These are phyloP conservation scores for Suhomyces tanzawaensis DNA, from an alignment of 805 yeast genomes.

Conservation along the genomic window DNA sequence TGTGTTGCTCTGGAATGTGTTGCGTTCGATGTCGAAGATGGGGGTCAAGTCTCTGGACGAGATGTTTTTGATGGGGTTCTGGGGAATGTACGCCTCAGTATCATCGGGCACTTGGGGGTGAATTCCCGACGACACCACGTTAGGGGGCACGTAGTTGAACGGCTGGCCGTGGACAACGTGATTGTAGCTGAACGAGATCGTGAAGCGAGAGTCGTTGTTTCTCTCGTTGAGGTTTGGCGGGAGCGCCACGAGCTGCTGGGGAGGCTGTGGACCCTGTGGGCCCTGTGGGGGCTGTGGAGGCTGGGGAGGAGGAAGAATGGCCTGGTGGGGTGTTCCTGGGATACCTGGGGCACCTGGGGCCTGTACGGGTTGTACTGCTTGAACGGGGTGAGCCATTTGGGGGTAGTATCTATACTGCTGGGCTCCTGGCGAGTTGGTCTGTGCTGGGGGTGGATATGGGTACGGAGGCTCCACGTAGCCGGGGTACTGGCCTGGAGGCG, in stretches of 20 bases:
- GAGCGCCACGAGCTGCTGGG: background rate
- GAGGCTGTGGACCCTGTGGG: background rate
- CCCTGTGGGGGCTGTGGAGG: background rate
- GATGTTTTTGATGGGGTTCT: conserved; percentile 5
- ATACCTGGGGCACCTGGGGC: background rate
- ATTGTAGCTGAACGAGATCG: background rate
- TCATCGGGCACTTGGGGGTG: background rate
- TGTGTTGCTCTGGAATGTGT: background rate
- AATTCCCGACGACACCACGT: background rate
- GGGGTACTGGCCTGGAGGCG: background rate
- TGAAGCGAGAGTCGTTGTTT: background rate
- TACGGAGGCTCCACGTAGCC: too few relatives aligned
- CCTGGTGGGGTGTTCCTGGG: background rate
- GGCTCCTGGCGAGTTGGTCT: too few relatives aligned
- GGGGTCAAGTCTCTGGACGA: conserved; percentile 5
- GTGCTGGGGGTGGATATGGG: too few relatives aligned
- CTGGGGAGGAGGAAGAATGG: background rate
- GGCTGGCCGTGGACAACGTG: background rate
- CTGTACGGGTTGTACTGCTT: background rate
- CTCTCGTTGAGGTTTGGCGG: background rate
- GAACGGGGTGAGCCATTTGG: background rate
- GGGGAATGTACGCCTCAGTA: background rate
- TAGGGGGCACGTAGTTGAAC: background rate
- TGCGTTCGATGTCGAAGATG: conserved; percentile 1
- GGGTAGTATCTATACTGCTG: too few relatives aligned